Evolutionary conservation across 345 rosid species (phyloP).

Genomic region (Trapa bicornis): DNA sequence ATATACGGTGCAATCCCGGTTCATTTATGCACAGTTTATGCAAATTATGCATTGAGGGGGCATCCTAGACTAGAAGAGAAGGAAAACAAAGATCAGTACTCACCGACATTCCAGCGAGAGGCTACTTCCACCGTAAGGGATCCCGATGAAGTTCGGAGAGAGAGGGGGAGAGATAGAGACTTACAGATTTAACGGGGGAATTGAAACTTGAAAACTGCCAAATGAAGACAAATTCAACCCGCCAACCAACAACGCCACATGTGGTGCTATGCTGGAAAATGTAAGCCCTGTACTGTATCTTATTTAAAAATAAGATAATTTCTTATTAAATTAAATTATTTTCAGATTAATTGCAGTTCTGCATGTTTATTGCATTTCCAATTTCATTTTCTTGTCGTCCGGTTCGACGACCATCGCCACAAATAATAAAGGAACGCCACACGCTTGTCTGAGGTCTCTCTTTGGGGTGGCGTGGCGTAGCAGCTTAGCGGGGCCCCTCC

Average conservation of each 20-base stretch:
- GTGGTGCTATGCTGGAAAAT: too few relatives aligned
- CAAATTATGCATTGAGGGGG: background rate
- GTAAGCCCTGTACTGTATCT: too few relatives aligned
- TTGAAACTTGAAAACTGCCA: too few relatives aligned
- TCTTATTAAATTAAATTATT: too few relatives aligned
- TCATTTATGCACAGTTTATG: background rate
- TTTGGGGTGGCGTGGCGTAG: too few relatives aligned
- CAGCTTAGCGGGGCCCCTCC: background rate
- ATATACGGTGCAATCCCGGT: background rate
- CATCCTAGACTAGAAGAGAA: background rate
- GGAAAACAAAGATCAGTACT: slow-evolving; percentile 3
- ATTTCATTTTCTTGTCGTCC: background rate
- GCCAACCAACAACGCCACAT: too few relatives aligned
- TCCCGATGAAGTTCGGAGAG: background rate
- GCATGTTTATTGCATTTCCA: background rate
- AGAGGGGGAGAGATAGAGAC: background rate
- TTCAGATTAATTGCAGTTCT: too few relatives aligned
- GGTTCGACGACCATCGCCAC: background rate
- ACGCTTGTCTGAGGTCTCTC: background rate
- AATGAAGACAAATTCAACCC: too few relatives aligned
- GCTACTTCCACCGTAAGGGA: slow-evolving; percentile 2
- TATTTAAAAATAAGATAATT: too few relatives aligned
- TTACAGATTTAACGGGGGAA: too few relatives aligned
- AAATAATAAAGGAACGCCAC: background rate
- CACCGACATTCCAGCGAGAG: slow-evolving; percentile 9